Percentiles rank a stretch among this genome's conserved stretches.
These are phyloP conservation scores for Pestalotiopsis sp. DNA, from an alignment of 2,329 filamentous ascomycete genomes.

Conservation along the genomic window DNA sequence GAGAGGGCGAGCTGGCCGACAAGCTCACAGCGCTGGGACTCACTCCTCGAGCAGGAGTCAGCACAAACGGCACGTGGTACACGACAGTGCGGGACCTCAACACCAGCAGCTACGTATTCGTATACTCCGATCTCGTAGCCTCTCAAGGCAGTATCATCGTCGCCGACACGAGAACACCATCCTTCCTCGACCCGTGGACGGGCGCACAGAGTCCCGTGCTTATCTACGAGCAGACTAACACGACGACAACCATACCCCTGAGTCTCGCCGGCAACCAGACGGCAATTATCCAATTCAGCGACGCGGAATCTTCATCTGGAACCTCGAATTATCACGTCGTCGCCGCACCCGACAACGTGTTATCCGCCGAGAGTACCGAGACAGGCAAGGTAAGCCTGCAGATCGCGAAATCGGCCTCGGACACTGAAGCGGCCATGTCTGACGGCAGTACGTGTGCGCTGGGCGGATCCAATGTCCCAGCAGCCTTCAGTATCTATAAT, in stretches of 20 bases:
- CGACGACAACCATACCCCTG: neutral
- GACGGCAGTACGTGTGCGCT: neutral
- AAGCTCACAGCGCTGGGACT: neutral
- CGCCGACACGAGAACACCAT: neutral
- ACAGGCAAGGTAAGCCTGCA: neutral
- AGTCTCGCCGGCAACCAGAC: neutral
- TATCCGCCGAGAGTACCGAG: neutral
- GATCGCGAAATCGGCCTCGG: neutral
- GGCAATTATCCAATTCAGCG: neutral
- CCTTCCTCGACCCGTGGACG: neutral
- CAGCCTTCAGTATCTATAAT: neutral
- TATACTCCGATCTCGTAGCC: neutral
- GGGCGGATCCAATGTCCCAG: neutral
- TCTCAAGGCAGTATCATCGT: neutral
- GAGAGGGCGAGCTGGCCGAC: neutral
- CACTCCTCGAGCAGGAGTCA: neutral
- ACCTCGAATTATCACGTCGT: neutral
- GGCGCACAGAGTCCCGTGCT: neutral
- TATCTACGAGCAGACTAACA: neutral
- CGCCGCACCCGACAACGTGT: neutral
- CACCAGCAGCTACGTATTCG: neutral
- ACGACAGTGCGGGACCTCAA: neutral
- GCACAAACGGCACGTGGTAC: neutral
- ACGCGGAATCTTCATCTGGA: neutral
- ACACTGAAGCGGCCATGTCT: neutral